Evolutionary conservation across 2,329 filamentous ascomycete genomes (phyloP).

Genomic region (Ciborinia camelliae): DNA sequence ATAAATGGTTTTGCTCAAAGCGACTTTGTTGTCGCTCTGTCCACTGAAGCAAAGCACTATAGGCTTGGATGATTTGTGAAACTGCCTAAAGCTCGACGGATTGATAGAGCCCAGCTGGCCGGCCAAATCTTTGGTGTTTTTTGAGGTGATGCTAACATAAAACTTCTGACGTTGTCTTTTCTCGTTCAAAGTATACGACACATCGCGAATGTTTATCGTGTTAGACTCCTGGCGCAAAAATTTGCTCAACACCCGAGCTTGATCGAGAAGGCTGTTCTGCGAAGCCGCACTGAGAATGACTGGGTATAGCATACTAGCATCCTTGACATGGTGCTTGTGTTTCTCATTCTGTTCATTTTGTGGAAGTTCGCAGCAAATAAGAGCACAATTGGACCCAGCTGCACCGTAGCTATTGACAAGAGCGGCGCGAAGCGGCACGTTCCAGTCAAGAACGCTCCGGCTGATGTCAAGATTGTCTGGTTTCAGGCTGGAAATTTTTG

Average conservation of each 20-base stretch:
- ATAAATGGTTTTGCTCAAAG: constrained; percentile 16
- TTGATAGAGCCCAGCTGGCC: not conserved
- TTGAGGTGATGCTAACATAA: not conserved
- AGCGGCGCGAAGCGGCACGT: constrained; percentile 13
- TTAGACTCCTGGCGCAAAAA: not conserved
- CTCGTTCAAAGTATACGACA: constrained; percentile 2
- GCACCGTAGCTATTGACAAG: constrained; percentile 32
- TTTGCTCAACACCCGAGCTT: not conserved
- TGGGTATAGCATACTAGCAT: not conserved
- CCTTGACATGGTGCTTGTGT: not conserved
- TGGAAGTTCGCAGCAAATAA: constrained; percentile 20
- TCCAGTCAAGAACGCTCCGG: not conserved
- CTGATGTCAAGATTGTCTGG: not conserved
- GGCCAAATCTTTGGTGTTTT: not conserved
- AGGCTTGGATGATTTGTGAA: constrained; percentile 21
- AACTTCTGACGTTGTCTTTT: constrained; percentile 3
- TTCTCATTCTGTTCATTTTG: not conserved
- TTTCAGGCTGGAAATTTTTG: constrained; percentile 18
- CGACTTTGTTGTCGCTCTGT: constrained; percentile 19
- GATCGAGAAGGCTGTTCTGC: not conserved
- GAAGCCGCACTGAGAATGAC: constrained; percentile 5
- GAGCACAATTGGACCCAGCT: constrained; percentile 25
- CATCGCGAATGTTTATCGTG: not conserved
- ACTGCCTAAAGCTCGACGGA: not conserved
- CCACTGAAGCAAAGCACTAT: constrained; percentile 40